Evolutionary conservation across 2,329 filamentous ascomycete genomes (phyloP), one percentile per base, ranked within the genome.

Genomic region (Ophiosphaerella korrae): DNA sequence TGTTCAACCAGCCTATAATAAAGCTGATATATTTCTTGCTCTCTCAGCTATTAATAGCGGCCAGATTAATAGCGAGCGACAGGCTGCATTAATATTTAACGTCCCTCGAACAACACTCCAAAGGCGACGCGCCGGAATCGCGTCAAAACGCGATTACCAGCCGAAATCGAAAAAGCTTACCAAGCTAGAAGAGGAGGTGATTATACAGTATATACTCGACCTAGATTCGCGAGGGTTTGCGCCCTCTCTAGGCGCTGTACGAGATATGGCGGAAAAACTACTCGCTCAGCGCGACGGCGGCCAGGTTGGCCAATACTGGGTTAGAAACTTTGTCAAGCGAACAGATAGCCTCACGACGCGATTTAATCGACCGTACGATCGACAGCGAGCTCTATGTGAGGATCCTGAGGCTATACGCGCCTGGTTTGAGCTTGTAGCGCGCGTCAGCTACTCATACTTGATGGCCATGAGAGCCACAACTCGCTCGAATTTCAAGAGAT

Each of bases 401-500:
- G n/a, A n/a, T n/a, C n/a, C n/a, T n/a, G n/a, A n/a, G n/a, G n/a
- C n/a, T n/a, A n/a, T n/a, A n/a, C n/a, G n/a, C n/a, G n/a, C n/a
- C n/a, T n/a, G n/a, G n/a, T n/a, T n/a, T n/a, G n/a, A n/a, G n/a
- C n/a, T n/a, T n/a, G n/a, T n/a, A n/a, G n/a, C n/a, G 26, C 24
- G 24, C 48, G 54, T 39, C n/a, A 24, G 29, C 50, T 59, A 7
- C 46, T 59, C 29, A 50, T 59, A 24, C 35, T 59, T 35, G 37
- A 60, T 33, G 36, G 57, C 40, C 32, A 57, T 39, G 38, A 50
- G 36, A 55, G 54, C 45, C 24, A 57, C 29, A 11, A 16, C 44
- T 40, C 36, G 24, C 29, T 39, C 34, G 26, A 40, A 7, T 47
- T 77, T 50, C 45, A 75, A 37, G 29, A 66, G 24, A 72, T 64